Base-by-base conservation (phyloP, 2,329 filamentous ascomycete species). In the Claviceps citrina region DNA sequence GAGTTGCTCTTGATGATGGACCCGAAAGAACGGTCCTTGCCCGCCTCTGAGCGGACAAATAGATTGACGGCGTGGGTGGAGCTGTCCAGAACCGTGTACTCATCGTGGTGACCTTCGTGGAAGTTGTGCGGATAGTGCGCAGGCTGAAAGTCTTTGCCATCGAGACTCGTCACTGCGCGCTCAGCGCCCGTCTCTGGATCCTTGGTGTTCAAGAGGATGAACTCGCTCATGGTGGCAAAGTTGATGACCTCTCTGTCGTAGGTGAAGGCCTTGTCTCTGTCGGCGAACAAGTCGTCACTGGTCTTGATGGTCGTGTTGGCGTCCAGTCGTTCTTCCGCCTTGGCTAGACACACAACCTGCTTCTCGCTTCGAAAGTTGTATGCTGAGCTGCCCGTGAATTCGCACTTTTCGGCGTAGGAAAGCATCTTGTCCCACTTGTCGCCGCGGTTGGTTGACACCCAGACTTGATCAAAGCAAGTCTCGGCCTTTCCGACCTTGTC, bases 1-100 rank as follows among this genome's bases (percentile, higher is more conserved):
- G 86, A 95, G 65, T 98, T 98, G 55, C 86, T 95, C 73, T 96
- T 98, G 61, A 98, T 76, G 50, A 98, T 84, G 19, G 81, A 81
- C 28, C 91, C 91, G 51, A 83, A 86, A 44, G 81, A 74, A 38
- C 72, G 74, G 15, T 76, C 79, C 38, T 67, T 56, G 3, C 66
- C 65, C 31, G 70, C 71, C 51, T 82, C 80, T 31, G 84, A 84
- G 1, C 82, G 86, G 35, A 96, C 89, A 54, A 96, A 93, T 43
- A 98, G 64, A 62, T 96, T 96, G 43, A 98, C 73, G 1, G 91
- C 83, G 58, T 96, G 89, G 0, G 86, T 94, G 1, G 85, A 91
- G 60, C 87, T 95, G 56, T 95, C 87, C 24, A 98, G 70, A 3
- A 96, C 84, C 0, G 91, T 98, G 60, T 95, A 98, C 20, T 79